A percentile compares a stretch with the other conserved stretches of the same genome.
phyloP scores from a whole-genome alignment of 306 rosid species.

The Lupinus albus region DNA sequence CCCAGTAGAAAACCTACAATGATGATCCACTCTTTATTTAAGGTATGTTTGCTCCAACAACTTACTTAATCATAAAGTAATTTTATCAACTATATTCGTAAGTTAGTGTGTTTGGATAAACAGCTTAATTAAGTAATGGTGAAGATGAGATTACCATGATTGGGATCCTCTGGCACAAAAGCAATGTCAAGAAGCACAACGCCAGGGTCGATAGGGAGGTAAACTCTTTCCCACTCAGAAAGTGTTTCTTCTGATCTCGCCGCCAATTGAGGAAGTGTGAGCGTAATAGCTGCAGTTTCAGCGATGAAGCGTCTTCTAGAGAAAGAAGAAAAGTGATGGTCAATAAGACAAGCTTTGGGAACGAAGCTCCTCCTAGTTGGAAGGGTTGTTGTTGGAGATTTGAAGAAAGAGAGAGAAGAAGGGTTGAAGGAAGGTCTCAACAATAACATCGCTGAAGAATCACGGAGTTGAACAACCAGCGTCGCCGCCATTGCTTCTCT shows the following conservation, averaged over 20 bases:
- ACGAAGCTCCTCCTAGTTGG: conserved; percentile 31
- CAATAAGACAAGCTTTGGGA: conserved; percentile 44
- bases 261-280: conserved; percentile 49
- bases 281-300: conserved; percentile 63
- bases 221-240: conserved; percentile 88
- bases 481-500: too few species aligned
- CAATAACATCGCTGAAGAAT: conserved; percentile 20
- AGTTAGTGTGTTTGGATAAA: too few species aligned
- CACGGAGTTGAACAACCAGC: too few species aligned
- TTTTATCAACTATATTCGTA: too few species aligned
- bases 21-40: not conserved
- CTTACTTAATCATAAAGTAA: too few species aligned
- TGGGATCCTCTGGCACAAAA: conserved; percentile 80
- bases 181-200: conserved; percentile 96
- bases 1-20: conserved; percentile 82
- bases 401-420: conserved; percentile 18
- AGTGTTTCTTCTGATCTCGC: conserved; percentile 67
- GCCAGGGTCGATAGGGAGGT: conserved; percentile 91
- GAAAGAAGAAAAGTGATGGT: conserved; percentile 26
- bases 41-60: too few species aligned
- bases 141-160: conserved; percentile 51
- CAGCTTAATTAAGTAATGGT: too few species aligned
- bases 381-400: conserved; percentile 27
- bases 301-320: conserved; percentile 67
- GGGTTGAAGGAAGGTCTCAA: conserved; percentile 42